Evolutionary conservation across 1,139 yeast genomes (phyloP), one percentile per base, ranked within the genome.

Genomic region (Blastobotrys persicus): DNA sequence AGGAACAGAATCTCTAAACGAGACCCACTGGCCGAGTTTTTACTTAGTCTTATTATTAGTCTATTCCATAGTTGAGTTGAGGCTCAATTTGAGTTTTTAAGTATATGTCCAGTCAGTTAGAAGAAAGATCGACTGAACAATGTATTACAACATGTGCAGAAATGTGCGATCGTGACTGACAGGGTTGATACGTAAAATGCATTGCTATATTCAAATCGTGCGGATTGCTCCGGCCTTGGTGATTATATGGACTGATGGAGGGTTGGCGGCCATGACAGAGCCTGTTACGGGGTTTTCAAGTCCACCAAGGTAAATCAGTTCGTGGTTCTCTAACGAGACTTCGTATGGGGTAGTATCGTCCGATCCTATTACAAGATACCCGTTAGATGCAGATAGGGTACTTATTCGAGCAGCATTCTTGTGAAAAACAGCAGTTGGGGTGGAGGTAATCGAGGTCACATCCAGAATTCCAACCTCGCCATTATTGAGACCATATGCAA

Each of bases 401-500:
- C 9, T 23, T 5, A 23, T 23, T 23, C 28, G 5, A 23, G 28
- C 28, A 6, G 28, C 5, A 9, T 9, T 23, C 28, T 23, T 23
- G 9, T 6, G 9, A 23, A 23, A 23, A 5, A 6, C 9, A 32
- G 7, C 37, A n/a, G n/a, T n/a, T n/a, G n/a, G n/a, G n/a, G n/a
- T n/a, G n/a, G n/a, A n/a, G n/a, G n/a, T n/a, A n/a, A n/a, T 5
- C 17, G 37, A 17, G 12, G 12, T 23, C 7, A 37, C 13, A 26
- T 19, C 43, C 12, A 39, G 17, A 39, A 19, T 17, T 4, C 43
- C 31, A 18, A 42, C 20, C 6, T 12, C 20, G 9, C 45, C 45
- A 20, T 44, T 34, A 17, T 35, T 23, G 11, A 17, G 33, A 16
- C 34, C 45, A 42, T 31, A 42, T 17, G 38, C 45, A 41, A 23